phyloP scores from a whole-genome alignment of 306 rosid species.

The Fagus crenata region DNA sequence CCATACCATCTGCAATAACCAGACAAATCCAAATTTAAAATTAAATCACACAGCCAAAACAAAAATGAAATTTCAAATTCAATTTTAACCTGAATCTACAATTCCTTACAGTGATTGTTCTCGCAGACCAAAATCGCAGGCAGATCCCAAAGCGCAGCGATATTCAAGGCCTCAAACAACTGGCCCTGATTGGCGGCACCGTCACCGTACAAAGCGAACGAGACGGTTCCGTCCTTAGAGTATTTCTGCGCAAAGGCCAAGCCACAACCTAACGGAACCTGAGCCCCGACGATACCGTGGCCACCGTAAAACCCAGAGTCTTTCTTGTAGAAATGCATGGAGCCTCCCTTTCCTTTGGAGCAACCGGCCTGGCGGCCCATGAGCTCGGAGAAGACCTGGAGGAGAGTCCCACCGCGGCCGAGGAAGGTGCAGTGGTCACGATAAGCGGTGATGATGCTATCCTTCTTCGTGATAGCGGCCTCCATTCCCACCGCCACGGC shows the following conservation, averaged over 20 bases:
- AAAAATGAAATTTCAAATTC: neutral
- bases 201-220: constrained; percentile 79
- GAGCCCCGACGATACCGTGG: constrained; percentile 96
- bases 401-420: constrained; percentile 73
- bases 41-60: neutral
- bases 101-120: constrained; percentile 84
- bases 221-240: constrained; percentile 67
- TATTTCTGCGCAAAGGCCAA: constrained; percentile 87
- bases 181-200: constrained; percentile 99
- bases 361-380: constrained; percentile 82
- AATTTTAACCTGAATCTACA: neutral
- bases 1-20: constrained; percentile 79
- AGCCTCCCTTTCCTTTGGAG: constrained; percentile 87
- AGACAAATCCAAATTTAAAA: constrained; percentile 18
- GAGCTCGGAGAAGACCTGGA: constrained; percentile 63
- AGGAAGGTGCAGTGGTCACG: constrained; percentile 83
- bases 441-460: constrained; percentile 76
- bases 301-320: constrained; percentile 77
- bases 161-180: constrained; percentile 88
- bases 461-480: constrained; percentile 63
- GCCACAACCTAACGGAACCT: constrained; percentile 83
- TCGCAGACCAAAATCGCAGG: constrained; percentile 96
- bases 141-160: constrained; percentile 90
- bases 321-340: constrained; percentile 91
- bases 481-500: constrained; percentile 92